A percentile compares a stretch with the other conserved stretches of the same genome.
phyloP scores from a whole-genome alignment of 768 basidiomycete species.

The Paxillus involutus region DNA sequence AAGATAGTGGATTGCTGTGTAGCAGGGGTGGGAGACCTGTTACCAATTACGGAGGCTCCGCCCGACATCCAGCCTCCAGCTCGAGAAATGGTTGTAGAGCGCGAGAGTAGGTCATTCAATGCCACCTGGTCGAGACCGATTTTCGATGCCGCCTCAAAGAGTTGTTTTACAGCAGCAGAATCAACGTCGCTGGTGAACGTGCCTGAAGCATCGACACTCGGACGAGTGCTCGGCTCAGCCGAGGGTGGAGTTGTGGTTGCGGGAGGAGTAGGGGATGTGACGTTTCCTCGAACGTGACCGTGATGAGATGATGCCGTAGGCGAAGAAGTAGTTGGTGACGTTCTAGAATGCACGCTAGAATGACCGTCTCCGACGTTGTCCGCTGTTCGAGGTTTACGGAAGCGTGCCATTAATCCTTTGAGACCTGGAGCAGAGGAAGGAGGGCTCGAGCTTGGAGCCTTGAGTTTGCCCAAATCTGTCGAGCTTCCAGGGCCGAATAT shows the following conservation, averaged over 20 bases:
- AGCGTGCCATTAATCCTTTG: slow-evolving; percentile 80
- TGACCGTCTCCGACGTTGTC: slow-evolving; percentile 28
- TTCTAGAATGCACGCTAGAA: slow-evolving; percentile 30
- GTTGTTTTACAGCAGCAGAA: slow-evolving; percentile 60
- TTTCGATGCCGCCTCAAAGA: slow-evolving; percentile 74
- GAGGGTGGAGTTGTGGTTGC: slow-evolving; percentile 1
- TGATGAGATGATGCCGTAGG: slow-evolving; percentile 34
- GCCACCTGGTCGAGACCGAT: slow-evolving; percentile 75
- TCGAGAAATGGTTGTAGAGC: slow-evolving; percentile 67
- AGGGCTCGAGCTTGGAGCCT: slow-evolving; percentile 57
- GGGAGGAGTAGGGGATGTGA: slow-evolving; percentile 22
- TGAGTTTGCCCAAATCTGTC: slow-evolving; percentile 53
- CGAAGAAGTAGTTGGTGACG: slow-evolving; percentile 35
- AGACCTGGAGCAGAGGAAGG: slow-evolving; percentile 74
- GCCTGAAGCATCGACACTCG: slow-evolving; percentile 25
- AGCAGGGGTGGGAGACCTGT: slow-evolving; percentile 23
- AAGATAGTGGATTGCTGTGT: slow-evolving; percentile 9
- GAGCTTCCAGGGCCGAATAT: slow-evolving; percentile 35
- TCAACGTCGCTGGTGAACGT: slow-evolving; percentile 33
- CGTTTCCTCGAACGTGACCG: slow-evolving; percentile 33
- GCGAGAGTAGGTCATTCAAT: slow-evolving; percentile 67
- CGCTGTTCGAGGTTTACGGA: slow-evolving; percentile 44
- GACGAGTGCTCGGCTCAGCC: slow-evolving; percentile 19
- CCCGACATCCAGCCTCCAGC: slow-evolving; percentile 43
- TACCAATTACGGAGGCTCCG: slow-evolving; percentile 16